Evolutionary conservation across 78 protist species (phyloP).

Genomic region (Creolimax fragrantissima): DNA sequence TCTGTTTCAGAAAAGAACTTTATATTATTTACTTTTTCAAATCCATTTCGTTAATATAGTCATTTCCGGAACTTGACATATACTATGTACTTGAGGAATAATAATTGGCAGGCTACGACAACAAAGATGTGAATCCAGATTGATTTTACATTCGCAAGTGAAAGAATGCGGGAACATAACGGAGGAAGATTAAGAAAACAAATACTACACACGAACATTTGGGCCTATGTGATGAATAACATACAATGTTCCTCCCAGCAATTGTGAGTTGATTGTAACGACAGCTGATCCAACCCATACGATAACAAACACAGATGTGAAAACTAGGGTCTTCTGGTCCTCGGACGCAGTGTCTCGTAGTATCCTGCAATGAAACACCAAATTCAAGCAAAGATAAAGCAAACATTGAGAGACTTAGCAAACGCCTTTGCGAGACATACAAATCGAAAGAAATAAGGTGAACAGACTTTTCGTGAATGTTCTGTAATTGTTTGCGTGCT

Average conservation of each 20-base stretch:
- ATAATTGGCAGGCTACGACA: background rate
- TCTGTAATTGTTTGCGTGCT: no score
- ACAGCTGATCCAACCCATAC: slow-evolving; percentile 80
- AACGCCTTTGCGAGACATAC: no score
- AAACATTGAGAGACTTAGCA: no score
- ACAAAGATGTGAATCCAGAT: background rate
- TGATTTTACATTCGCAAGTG: background rate
- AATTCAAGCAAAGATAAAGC: no score
- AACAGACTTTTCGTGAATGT: no score
- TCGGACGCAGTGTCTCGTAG: slow-evolving; percentile 17
- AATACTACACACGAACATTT: background rate
- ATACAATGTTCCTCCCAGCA: slow-evolving; percentile 72
- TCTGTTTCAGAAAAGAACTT: background rate
- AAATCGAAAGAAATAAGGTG: no score
- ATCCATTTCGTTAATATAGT: background rate
- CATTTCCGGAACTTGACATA: background rate
- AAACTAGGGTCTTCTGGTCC: slow-evolving; percentile 57
- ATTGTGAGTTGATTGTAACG: slow-evolving; percentile 74
- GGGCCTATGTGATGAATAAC: background rate
- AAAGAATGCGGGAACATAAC: background rate
- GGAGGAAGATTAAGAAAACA: background rate
- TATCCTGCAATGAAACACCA: no score
- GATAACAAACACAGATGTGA: slow-evolving; percentile 77
- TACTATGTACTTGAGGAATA: background rate
- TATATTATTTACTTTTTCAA: background rate